Conservation (phyloP, 1,284 basidiomycete genomes). For the Sporisorium iseilematis-ciliati region DNA sequence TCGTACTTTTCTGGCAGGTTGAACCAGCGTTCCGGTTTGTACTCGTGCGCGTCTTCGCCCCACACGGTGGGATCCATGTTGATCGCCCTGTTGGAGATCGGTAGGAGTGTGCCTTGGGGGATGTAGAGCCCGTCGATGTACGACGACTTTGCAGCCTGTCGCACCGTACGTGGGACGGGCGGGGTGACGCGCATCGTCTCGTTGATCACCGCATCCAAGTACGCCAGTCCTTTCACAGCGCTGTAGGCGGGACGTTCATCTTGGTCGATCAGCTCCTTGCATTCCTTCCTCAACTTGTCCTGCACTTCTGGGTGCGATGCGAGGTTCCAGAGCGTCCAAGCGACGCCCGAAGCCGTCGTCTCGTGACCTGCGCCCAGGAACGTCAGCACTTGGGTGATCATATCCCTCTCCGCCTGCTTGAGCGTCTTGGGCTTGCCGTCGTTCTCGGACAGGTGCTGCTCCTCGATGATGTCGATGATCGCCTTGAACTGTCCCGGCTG, state of each 20-base stretch:
- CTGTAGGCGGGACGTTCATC: constrained; percentile 70
- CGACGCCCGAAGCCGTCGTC: constrained; percentile 77
- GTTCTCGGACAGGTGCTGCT: constrained; percentile 40
- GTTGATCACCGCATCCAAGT: constrained; percentile 79
- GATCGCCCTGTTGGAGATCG: constrained; percentile 52
- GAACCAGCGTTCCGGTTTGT: constrained; percentile 60
- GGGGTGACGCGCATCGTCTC: constrained; percentile 60
- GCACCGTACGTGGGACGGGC: constrained; percentile 52
- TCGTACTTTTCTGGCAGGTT: constrained; percentile 59
- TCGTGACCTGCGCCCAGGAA: constrained; percentile 63
- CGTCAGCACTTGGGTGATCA: constrained; percentile 59
- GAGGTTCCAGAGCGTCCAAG: constrained; percentile 81
- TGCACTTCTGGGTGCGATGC: constrained; percentile 75
- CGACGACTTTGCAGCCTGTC: constrained; percentile 36
- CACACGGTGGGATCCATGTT: constrained; percentile 55
- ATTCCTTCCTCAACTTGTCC: constrained; percentile 74
- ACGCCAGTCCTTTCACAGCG: constrained; percentile 77
- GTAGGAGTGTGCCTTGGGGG: constrained; percentile 50
- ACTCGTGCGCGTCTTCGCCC: constrained; percentile 55
- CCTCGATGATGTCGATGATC: constrained; percentile 53
- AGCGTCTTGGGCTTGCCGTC: constrained; percentile 46
- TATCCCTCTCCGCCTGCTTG: constrained; percentile 56
- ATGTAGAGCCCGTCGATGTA: constrained; percentile 56
- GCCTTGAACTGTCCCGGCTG: constrained; percentile 28
- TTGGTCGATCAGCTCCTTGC: constrained; percentile 66